Percentiles rank a stretch among this genome's conserved stretches.
phyloP scores from a whole-genome alignment of 140 eudicot genomes.

The Flaveria floridana region DNA sequence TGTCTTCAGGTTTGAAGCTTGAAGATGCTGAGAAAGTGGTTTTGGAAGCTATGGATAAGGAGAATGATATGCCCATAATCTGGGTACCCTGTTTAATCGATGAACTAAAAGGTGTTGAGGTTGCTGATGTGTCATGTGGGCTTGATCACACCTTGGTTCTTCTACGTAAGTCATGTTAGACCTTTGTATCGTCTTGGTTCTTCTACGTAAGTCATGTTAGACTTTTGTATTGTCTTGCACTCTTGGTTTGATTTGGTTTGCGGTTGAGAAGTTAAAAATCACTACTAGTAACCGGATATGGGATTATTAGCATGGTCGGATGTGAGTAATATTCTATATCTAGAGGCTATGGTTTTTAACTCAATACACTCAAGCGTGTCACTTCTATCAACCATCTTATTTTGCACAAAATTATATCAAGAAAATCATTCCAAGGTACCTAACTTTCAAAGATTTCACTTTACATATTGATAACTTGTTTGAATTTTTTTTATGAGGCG shows the following conservation, averaged over 20 bases:
- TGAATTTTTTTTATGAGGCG: not conserved
- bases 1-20: conserved; percentile 36
- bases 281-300: not conserved
- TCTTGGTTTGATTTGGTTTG: too few relatives aligned
- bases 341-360: not conserved
- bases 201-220: conserved; percentile 54
- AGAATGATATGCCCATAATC: conserved; percentile 80
- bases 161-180: conserved; percentile 51
- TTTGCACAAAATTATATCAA: not conserved
- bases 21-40: conserved; percentile 70
- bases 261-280: not conserved
- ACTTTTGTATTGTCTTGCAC: not conserved
- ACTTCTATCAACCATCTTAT: not conserved
- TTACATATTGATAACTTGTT: not conserved
- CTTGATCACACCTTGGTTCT: conserved; percentile 84
- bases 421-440: not conserved
- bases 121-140: conserved; percentile 78
- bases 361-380: not conserved
- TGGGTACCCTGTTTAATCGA: conserved; percentile 82
- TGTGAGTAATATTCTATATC: not conserved
- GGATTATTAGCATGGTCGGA: not conserved
- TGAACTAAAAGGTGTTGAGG: conserved; percentile 53
- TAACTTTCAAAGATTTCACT: not conserved
- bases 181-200: conserved; percentile 34
- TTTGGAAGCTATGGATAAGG: conserved; percentile 77